Evolutionary conservation across 1,139 yeast species (phyloP), one percentile per base, ranked within the genome.

Genomic region (Taphrina communis): DNA sequence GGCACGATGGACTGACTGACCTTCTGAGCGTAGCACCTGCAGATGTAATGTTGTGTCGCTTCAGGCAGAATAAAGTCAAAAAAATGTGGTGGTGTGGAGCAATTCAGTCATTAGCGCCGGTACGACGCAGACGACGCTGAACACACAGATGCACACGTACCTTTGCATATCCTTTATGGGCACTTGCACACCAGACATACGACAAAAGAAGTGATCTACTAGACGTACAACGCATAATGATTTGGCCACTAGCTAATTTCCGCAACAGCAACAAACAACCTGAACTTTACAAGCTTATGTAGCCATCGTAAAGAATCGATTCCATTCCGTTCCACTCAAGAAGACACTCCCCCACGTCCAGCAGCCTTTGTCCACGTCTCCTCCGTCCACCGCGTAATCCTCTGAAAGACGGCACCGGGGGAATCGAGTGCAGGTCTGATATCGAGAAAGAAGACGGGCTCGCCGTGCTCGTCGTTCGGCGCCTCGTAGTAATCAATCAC

Each of bases 401-500:
- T 50, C 41, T 56, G 52, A 38, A 19, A 65, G 17, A 60, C 68
- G 11, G 68, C 68, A 4, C 68, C 68, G 4, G 68, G 68, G 12
- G 69, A 35, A 77, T 95, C 99, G 73, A 93, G 81, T 0, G 97
- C 99, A 0, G 99, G 99, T 73, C 99, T 85, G 31, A 96, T 97
- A 78, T 94, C 99, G 74, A 95, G 83, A 78, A 86, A 87, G 77
- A 94, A 95, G 0, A 96, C 84, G 9, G 99, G 98, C 11, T 96
- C 97, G 50, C 89, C 86, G 21, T 85, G 88, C 73, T 87, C 93
- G 74, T 90, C 97, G 69, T 95, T 97, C 1, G 97, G 97, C 0
- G 97, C 97, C 21, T 87, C 82, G 77, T 95, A 95, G 78, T 93
- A 95, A 78, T 95, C 99, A 75, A 95, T 92, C 48, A 95, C 96